Evolutionary conservation across 2,329 filamentous ascomycete species (phyloP), one percentile per base, ranked within the genome.

Genomic region (Aspergillus transmontanensis): DNA sequence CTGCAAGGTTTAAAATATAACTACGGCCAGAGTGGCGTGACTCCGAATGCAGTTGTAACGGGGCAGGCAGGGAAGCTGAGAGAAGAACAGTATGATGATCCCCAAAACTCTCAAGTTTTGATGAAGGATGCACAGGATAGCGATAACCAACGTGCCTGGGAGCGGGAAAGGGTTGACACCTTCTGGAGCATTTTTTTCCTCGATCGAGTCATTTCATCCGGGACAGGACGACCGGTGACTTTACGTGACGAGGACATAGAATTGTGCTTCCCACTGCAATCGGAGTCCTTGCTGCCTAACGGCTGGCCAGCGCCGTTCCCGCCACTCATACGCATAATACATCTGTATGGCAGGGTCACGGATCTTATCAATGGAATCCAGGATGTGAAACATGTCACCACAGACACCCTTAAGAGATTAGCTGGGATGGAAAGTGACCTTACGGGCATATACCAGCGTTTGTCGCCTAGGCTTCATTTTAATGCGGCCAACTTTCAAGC

Each of bases 151-250:
- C 66, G 89, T 86, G 70, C 79, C 7, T 86, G 91, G 4, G 92
- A 96, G 70, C 88, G 93, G 66, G 93, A 96, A 73, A 87, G 92
- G 19, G 89, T 93, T 50, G 92, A 96, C 71, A 94, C 93, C 0
- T 93, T 96, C 68, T 97, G 93, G 93, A 89, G 92, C 4, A 90
- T 96, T 12, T 96, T 96, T 75, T 90, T 96, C 67, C 85, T 96
- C 1, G 93, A 97, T 71, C 86, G 93, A 23, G 90, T 94, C 65
- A 94, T 96, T 30, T 96, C 93, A 0, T 94, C 91, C 0, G 93
- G 93, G 0, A 95, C 92, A 0, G 93, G 93, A 11, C 85, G 93
- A 19, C 90, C 92, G 0, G 93, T 94, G 12, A 96, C 92, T 0
- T 84, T 96, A 34, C 88, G 90, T 56, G 92, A 96, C 72, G 90